These are phyloP conservation scores for Phytophthora syringae DNA, from an alignment of 352 stramenopile genomes.

Conservation along the genomic window DNA sequence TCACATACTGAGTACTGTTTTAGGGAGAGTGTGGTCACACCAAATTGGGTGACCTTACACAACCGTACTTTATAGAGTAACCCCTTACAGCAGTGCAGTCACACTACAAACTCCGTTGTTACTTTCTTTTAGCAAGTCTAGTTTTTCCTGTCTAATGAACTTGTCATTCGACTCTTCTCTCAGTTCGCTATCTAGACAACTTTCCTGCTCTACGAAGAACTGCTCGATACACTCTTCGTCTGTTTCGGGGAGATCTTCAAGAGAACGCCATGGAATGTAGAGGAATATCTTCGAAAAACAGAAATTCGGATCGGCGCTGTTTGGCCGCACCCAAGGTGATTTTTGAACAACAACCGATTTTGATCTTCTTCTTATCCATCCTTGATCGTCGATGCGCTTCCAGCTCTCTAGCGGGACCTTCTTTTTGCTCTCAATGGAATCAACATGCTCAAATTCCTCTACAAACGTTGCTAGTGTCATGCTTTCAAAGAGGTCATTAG, in stretches of 20 bases:
- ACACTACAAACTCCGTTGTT: neutral
- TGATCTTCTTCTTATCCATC: neutral
- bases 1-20: no score
- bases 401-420: conserved; percentile 4
- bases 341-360: conserved; percentile 4
- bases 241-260: neutral
- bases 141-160: conserved; percentile 2
- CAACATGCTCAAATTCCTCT: conserved; percentile 1
- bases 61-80: no score
- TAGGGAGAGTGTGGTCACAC: no score
- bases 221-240: conserved; percentile 11
- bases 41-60: no score
- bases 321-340: conserved; percentile 5
- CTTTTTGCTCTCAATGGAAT: neutral
- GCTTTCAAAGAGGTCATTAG: neutral
- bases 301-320: conserved; percentile 4
- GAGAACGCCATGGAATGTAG: neutral
- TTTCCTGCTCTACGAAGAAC: conserved; percentile 2
- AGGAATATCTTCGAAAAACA: conserved; percentile 12
- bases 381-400: conserved; percentile 7
- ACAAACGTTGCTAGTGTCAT: conserved; percentile 17
- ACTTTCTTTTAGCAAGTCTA: conserved; percentile 8
- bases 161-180: conserved; percentile 10
- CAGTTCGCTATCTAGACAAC: neutral
- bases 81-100: no score